A percentile compares a stretch with the other conserved stretches of the same genome.
These are phyloP conservation scores for Circinella minor DNA, from an alignment of 371 early-diverging fungal genomes.

Conservation along the genomic window DNA sequence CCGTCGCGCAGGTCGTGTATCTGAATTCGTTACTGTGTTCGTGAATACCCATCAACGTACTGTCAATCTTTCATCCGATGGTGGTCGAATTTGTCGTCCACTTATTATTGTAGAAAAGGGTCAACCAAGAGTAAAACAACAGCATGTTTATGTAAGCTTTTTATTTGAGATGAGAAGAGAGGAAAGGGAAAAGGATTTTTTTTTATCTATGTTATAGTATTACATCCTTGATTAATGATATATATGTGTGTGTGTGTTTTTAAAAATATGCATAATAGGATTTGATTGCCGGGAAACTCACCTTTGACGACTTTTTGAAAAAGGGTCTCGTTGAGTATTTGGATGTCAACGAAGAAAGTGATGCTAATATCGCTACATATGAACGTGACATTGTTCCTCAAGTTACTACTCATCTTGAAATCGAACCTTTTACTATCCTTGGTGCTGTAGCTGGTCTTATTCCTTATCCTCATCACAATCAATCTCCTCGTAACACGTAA, in stretches of 20 bases:
- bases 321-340: slow-evolving; percentile 98
- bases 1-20: slow-evolving; percentile 87
- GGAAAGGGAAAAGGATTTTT: not conserved
- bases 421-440: slow-evolving; percentile 97
- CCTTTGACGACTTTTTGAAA: slow-evolving; percentile 91
- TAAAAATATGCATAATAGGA: slow-evolving; percentile 30
- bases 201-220: slow-evolving; percentile 3
- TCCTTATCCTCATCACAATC: slow-evolving; percentile 99
- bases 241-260: no score
- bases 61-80: slow-evolving; percentile 96
- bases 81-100: slow-evolving; percentile 98
- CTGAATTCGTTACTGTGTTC: slow-evolving; percentile 94
- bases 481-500: slow-evolving; percentile 99
- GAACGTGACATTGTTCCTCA: slow-evolving; percentile 82
- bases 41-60: slow-evolving; percentile 83
- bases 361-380: slow-evolving; percentile 93
- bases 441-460: slow-evolving; percentile 99
- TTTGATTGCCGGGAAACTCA: slow-evolving; percentile 66
- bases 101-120: slow-evolving; percentile 95
- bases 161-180: not conserved
- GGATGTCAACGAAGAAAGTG: slow-evolving; percentile 99
- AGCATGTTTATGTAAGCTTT: slow-evolving; percentile 67
- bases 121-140: slow-evolving; percentile 69
- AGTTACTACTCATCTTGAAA: slow-evolving; percentile 98
- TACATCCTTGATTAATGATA: no score